Evolutionary conservation across 495 filamentous ascomycete genomes (phyloP), one percentile per base, ranked within the genome.

Genomic region (Hypoxylon fuscum): DNA sequence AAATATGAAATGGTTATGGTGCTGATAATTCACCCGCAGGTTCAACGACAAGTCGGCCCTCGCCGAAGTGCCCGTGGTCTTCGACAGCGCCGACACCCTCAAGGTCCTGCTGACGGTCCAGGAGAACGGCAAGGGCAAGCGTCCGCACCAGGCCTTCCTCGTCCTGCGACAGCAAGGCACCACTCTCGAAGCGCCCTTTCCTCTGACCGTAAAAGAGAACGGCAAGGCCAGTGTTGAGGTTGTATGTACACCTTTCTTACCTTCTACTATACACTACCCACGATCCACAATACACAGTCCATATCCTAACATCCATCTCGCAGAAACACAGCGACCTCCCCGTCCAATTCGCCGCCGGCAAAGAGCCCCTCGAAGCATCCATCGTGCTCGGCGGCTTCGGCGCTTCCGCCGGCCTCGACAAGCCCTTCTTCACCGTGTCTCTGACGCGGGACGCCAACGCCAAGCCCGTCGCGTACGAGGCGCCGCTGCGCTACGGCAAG

Each of bases 121-220:
- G 67, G 91, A 97, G 74, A 87, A 84, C 64, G 85, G 86, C 70
- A 88, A 87, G 60, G 80, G 85, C 9, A 93, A 90, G 76, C 84
- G 90, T 49, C 91, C 95, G 56, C 95, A 98, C 75, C 95, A 98
- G 73, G 92, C 92, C 1, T 97, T 96, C 76, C 82, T 98, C 14
- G 81, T 93, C 5, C 77, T 98, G 34, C 85, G 86, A 59, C 92
- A 97, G 59, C 76, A 83, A 1, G 76, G 81, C 14, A 88, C 85
- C 22, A 89, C 90, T 17, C 79, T 98, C 35, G 93, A 97, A 72
- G 88, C 93, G n/a, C 93, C 93, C 0, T 96, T 91, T 69, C 87
- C 92, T 5, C 83, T 98, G 65, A 87, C 75, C 5, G 82, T 96
- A 23, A 97, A 96, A 76, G 92, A 94, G 0, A 91, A 79, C 71